Base-by-base conservation (phyloP, 768 basidiomycete genomes). In the Leccinum arenicola region DNA sequence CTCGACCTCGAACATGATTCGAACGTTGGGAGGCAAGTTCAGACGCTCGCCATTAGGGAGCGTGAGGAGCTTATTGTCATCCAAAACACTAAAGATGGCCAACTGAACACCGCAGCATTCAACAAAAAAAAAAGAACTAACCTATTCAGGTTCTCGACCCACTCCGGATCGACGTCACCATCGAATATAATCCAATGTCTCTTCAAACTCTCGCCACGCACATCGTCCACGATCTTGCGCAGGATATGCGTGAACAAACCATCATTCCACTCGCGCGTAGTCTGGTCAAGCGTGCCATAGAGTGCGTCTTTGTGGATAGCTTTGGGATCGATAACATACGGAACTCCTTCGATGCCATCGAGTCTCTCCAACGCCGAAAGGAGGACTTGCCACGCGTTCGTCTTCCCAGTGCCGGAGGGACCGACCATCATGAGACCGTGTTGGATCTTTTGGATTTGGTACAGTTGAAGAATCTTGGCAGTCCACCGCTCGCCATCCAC, bases 381-480 rank as follows among this genome's bases (percentile, higher is more conserved):
- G 4, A 99, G 80, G 47, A 98, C 93, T 67, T 89, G 89, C 97
- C 97, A 98, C 0, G 97, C 95, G 64, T 95, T 91, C 2, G 91
- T 96, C 76, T 99, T 99, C 31, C 97, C 97, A 51, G 84, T 94
- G 27, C 96, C 97, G 11, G 97, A 98, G 1, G 97, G 89, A 1
- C 97, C 96, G 29, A 99, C 97, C 94, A 99, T 97, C 97, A 99
- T 98, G 45, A 99, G 80, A 75, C 97, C 97, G 74, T 99, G 97
- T 66, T 98, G 96, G 62, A 98, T 78, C 95, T 98, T 98, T 76
- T 99, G 97, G 59, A 99, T 98, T 73, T 98, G 97, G 74, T 98
- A 98, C 5, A 99, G 82, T 71, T 99, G 97, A 14, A 99, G 81
- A 58, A 98, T 96, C 79, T 99, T 99, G 66, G 87, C 83, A 54